phyloP scores from a whole-genome alignment of 2,329 filamentous ascomycete genomes.

The Xylariaceae sp. region DNA sequence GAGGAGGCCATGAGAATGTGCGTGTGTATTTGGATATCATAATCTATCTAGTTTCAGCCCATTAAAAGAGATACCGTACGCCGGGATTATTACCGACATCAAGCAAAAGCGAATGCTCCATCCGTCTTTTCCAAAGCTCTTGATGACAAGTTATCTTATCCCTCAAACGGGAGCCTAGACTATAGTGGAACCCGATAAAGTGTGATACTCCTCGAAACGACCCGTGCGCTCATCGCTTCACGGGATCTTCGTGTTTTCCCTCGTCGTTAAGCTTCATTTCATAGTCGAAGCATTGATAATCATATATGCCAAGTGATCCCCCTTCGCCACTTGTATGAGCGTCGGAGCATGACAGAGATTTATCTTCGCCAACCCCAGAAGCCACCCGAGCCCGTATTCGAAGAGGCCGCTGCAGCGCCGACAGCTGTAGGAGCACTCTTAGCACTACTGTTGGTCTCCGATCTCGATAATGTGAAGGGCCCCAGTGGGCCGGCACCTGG shows the following conservation, averaged over 20 bases:
- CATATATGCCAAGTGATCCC: too few relatives aligned
- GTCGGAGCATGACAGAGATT: too few relatives aligned
- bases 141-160: not conserved
- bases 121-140: not conserved
- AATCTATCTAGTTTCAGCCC: slow-evolving; percentile 7
- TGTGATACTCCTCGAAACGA: too few relatives aligned
- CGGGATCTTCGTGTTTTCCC: too few relatives aligned
- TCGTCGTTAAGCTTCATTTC: not conserved
- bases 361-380: slow-evolving; percentile 53
- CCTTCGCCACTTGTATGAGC: too few relatives aligned
- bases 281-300: too few relatives aligned
- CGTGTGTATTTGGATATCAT: slow-evolving; percentile 12
- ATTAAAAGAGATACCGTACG: slow-evolving; percentile 4
- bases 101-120: slow-evolving; percentile 10
- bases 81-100: slow-evolving; percentile 1
- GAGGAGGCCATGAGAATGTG: too few relatives aligned
- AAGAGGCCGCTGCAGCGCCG: slow-evolving; percentile 23
- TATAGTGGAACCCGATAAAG: too few relatives aligned
- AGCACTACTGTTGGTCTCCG: slow-evolving; percentile 25
- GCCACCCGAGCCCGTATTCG: slow-evolving; percentile 34
- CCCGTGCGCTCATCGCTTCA: too few relatives aligned
- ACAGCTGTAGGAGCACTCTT: slow-evolving; percentile 22
- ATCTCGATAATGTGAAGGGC: slow-evolving; percentile 37
- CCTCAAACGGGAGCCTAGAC: not conserved
- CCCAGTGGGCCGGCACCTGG: slow-evolving; percentile 45